phyloP scores from a whole-genome alignment of 305 asterid species.

The Fraxinus greggii region DNA sequence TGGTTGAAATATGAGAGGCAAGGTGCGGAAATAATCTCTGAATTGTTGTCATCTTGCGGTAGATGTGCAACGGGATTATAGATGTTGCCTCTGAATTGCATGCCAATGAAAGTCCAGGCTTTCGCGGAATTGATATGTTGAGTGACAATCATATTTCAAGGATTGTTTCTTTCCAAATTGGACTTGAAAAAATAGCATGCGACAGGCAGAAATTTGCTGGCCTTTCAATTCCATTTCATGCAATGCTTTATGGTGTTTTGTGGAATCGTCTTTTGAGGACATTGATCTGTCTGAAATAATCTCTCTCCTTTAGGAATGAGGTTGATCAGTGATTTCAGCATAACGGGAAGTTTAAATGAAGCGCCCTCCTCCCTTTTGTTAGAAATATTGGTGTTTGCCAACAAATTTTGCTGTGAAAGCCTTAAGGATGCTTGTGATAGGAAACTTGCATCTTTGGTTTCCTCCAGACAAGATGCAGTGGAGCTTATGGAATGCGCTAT shows the following conservation, averaged over 20 bases:
- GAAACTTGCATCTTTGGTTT: slow-evolving; percentile 73
- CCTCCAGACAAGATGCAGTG: slow-evolving; percentile 71
- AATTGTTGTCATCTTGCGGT: slow-evolving; percentile 73
- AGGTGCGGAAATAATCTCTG: slow-evolving; percentile 71
- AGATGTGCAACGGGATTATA: slow-evolving; percentile 59
- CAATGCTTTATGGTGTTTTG: slow-evolving; percentile 86
- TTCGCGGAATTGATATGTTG: slow-evolving; percentile 11
- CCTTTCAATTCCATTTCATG: slow-evolving; percentile 80
- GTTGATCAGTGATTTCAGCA: slow-evolving; percentile 56
- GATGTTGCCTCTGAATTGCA: slow-evolving; percentile 78
- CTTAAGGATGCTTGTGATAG: slow-evolving; percentile 84
- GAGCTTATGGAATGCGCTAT: slow-evolving; percentile 90
- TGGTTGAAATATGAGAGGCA: slow-evolving; percentile 93
- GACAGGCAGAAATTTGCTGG: slow-evolving; percentile 69
- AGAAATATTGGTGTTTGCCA: slow-evolving; percentile 86
- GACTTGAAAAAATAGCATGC: slow-evolving; percentile 67
- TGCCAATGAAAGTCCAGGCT: slow-evolving; percentile 21
- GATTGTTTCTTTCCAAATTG: slow-evolving; percentile 60
- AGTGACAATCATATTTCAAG: slow-evolving; percentile 29
- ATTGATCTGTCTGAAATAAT: slow-evolving; percentile 80
- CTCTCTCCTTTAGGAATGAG: slow-evolving; percentile 71
- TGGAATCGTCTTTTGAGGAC: slow-evolving; percentile 64
- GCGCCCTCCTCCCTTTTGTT: slow-evolving; percentile 54
- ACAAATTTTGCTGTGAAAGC: slow-evolving; percentile 82
- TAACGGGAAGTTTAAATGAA: slow-evolving; percentile 52